Conservation (phyloP, 2,329 filamentous ascomycete genomes). For the Samsoniella hepiali region DNA sequence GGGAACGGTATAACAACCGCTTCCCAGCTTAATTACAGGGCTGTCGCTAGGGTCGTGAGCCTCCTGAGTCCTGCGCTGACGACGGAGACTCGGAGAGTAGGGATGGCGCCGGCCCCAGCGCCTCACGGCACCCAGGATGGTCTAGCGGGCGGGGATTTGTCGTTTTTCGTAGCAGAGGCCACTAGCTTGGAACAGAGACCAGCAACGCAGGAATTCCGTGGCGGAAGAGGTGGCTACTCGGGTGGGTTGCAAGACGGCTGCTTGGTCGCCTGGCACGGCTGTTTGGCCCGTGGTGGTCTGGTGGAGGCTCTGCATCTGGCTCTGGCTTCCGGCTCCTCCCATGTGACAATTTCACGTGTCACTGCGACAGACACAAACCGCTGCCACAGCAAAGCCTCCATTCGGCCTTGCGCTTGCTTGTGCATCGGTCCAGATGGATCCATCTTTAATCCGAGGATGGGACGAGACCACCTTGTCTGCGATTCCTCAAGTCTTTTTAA, state of each 20-base stretch:
- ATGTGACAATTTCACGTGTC: slow-evolving; percentile 21
- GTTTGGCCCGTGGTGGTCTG: not conserved
- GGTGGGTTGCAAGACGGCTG: slow-evolving; percentile 14
- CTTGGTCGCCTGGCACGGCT: not conserved
- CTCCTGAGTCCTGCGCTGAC: not conserved
- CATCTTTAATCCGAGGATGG: slow-evolving; percentile 20
- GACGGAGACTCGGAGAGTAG: slow-evolving; percentile 19
- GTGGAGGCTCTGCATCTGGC: not conserved
- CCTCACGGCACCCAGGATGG: not conserved
- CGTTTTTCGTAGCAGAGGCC: slow-evolving; percentile 3
- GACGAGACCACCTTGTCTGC: slow-evolving; percentile 16
- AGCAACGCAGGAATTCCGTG: not conserved
- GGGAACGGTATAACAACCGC: slow-evolving; percentile 14
- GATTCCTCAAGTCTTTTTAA: slow-evolving; percentile 16
- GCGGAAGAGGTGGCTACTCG: slow-evolving; percentile 1
- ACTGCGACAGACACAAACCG: slow-evolving; percentile 15
- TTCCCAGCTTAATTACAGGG: slow-evolving; percentile 5
- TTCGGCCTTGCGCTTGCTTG: slow-evolving; percentile 16
- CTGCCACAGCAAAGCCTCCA: slow-evolving; percentile 5
- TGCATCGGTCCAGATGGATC: slow-evolving; percentile 20
- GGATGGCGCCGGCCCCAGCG: slow-evolving; percentile 18
- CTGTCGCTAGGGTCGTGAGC: not conserved
- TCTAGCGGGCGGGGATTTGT: slow-evolving; percentile 15
- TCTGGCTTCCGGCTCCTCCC: slow-evolving; percentile 14
- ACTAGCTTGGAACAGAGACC: not conserved